phyloP scores from a whole-genome alignment of 352 stramenopile species.

The Globisporangium canariense region DNA sequence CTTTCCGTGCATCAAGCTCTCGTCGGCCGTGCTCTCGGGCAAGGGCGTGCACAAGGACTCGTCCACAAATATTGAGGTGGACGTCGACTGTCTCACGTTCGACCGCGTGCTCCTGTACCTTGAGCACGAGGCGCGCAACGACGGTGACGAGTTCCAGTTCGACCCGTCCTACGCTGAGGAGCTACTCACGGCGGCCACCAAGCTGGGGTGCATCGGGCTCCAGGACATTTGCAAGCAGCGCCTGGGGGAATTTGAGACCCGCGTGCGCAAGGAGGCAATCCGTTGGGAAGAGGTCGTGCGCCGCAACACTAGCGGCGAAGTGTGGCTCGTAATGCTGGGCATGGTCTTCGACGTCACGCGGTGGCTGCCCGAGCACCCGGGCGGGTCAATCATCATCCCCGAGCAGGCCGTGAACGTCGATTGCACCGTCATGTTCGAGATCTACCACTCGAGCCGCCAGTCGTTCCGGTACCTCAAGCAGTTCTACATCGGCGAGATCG shows the following conservation, averaged over 20 bases:
- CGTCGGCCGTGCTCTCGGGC: conserved; percentile 73
- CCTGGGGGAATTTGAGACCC: conserved; percentile 77
- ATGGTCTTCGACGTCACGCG: conserved; percentile 89
- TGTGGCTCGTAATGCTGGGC: conserved; percentile 85
- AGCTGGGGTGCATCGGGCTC: conserved; percentile 64
- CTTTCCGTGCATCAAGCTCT: conserved; percentile 87
- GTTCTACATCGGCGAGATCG: conserved; percentile 90
- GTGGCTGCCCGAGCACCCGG: conserved; percentile 86
- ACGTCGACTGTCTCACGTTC: conserved; percentile 87
- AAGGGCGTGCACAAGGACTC: conserved; percentile 71
- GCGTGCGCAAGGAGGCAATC: conserved; percentile 77
- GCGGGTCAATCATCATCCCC: conserved; percentile 80
- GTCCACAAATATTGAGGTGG: conserved; percentile 55
- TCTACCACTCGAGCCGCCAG: conserved; percentile 89
- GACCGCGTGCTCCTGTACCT: conserved; percentile 88
- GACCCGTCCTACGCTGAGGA: conserved; percentile 75
- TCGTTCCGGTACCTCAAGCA: conserved; percentile 90
- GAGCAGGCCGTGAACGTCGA: conserved; percentile 87
- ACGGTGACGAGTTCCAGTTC: conserved; percentile 70
- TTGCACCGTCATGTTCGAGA: conserved; percentile 89
- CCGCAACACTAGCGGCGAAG: conserved; percentile 69
- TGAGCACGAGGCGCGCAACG: conserved; percentile 72
- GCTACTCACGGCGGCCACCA: conserved; percentile 63
- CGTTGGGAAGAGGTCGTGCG: conserved; percentile 75
- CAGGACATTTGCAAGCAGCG: conserved; percentile 74